Base-by-base conservation (phyloP, 116 monocot genomes). In the Zostera marina region DNA sequence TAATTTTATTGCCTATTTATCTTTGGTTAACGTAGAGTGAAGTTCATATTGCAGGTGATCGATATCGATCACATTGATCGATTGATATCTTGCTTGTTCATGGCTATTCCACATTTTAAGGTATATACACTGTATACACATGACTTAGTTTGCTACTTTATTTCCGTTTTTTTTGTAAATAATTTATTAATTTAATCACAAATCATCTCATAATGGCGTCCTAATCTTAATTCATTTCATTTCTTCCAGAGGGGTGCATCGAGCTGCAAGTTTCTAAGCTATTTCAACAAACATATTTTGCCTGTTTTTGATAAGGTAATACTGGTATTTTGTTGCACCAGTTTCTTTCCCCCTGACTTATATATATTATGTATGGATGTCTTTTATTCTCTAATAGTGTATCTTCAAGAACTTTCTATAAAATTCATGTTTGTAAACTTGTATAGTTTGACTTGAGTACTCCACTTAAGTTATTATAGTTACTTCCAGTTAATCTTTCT, bases 31-130 rank as follows among this genome's bases (percentile, higher is more conserved):
- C 20, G 11, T 53, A 53, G 11, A 9, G 8, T 39, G 10, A 1
- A 24, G 9, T 61, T 24, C 41, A 40, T 20, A 52, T 52, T 71
- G 51, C 71, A 71, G 71, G 65, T 71, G 9, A 42, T 52, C 3
- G 71, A 71, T 71, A 21, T 71, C 12, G 71, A 71, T 44, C 71
- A 71, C 44, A 71, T 71, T 19, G 71, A 71, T 41, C 44, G 71
- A 43, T 42, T 71, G 14, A 64, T 62, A 42, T 71, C 71, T 11
- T 71, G 71, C 44, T 64, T 71, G 71, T 71, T 64, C 57, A 71
- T 71, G 71, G 71, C 71, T 52, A 59, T 71, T 51, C 64, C 71
- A 6, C 64, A 59, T 71, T 71, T 71, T 59, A 49, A 48, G 71
- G 71, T 71, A 64, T 9, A 9, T 71, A 64, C 53, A 49, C 40